These are phyloP conservation scores for Raphanus sativus DNA, from an alignment of 345 rosid genomes.

Conservation along the genomic window DNA sequence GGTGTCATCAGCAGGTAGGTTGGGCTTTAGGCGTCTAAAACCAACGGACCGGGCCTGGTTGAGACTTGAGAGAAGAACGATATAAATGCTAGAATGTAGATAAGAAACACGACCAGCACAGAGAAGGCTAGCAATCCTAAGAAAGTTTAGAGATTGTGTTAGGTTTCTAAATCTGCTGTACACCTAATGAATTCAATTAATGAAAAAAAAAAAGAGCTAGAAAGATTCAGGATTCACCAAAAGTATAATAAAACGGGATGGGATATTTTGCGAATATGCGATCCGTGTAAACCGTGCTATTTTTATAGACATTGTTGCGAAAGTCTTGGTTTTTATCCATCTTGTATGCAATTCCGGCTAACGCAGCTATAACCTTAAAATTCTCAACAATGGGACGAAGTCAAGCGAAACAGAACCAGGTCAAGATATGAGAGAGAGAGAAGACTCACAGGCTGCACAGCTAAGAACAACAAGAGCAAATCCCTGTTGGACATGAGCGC, in stretches of 20 bases:
- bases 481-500: too few relatives aligned
- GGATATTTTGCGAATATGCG: constrained; percentile 87
- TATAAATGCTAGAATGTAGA: constrained; percentile 67
- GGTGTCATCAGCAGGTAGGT: too few relatives aligned
- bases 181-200: too few relatives aligned
- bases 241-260: constrained; percentile 86
- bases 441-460: background rate
- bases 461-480: background rate
- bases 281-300: constrained; percentile 37
- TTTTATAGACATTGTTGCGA: constrained; percentile 61
- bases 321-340: constrained; percentile 91
- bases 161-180: background rate
- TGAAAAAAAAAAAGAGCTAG: background rate
- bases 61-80: too few relatives aligned
- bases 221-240: constrained; percentile 53
- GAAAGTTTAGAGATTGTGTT: background rate
- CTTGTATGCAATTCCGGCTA: constrained; percentile 75
- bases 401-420: background rate
- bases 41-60: background rate
- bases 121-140: constrained; percentile 81
- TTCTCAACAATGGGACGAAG: too few relatives aligned
- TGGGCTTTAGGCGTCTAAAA: too few relatives aligned
- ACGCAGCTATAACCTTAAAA: constrained; percentile 56
- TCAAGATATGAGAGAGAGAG: background rate
- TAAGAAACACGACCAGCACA: constrained; percentile 77